These are phyloP conservation scores for Colletotrichum horii DNA, from an alignment of 2,329 filamentous ascomycete genomes.

Conservation along the genomic window DNA sequence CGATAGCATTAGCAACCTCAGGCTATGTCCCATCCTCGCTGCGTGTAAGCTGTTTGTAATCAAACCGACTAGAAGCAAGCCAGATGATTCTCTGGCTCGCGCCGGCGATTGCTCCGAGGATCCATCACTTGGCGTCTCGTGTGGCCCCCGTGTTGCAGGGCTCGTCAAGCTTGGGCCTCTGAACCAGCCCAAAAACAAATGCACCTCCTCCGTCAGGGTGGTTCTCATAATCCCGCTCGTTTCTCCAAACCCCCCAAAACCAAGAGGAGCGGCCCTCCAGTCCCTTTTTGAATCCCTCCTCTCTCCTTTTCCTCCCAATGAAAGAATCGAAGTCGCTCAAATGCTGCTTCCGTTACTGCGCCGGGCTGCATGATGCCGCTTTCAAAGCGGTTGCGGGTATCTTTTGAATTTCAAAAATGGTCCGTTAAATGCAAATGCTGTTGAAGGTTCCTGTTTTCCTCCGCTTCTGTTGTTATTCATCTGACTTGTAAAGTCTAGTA, in stretches of 20 bases:
- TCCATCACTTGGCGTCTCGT: not conserved
- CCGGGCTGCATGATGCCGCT: not conserved
- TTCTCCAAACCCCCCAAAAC: too few relatives aligned
- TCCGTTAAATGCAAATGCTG: conserved; percentile 1
- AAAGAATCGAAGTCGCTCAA: not conserved
- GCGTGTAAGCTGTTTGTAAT: not conserved
- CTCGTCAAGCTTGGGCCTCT: not conserved
- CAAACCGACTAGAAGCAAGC: not conserved
- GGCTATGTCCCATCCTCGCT: not conserved
- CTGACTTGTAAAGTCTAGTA: not conserved
- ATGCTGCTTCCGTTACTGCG: not conserved
- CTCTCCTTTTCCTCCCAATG: not conserved
- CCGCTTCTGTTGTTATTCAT: not conserved
- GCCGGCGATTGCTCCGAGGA: not conserved
- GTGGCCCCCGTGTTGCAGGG: conserved; percentile 1
- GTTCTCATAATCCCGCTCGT: not conserved
- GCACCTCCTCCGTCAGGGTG: not conserved
- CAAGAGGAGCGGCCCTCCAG: not conserved
- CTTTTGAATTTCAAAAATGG: not conserved
- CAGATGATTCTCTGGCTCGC: not conserved
- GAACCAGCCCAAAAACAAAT: not conserved
- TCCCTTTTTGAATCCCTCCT: not conserved
- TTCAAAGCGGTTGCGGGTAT: not conserved
- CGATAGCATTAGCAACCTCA: not conserved
- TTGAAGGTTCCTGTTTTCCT: not conserved